Conservation (phyloP, 805 yeast genomes). For the Saturnispora diversa region DNA sequence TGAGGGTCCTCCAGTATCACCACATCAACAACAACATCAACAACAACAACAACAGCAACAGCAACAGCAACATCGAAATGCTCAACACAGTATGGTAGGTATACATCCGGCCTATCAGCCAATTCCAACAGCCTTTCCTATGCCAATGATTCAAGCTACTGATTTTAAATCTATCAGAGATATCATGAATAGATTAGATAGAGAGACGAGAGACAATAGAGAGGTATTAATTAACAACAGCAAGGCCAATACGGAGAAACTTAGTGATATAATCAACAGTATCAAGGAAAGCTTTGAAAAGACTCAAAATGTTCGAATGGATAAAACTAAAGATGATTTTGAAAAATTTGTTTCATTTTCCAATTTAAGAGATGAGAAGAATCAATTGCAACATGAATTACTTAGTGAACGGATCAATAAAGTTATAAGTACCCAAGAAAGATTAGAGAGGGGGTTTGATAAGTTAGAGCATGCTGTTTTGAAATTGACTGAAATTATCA, state of each 20-base stretch:
- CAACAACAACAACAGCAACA: conserved; percentile 1
- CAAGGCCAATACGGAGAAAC: conserved; percentile 1
- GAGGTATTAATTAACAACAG: not conserved
- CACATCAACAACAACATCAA: not conserved
- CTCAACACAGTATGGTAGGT: conserved; percentile 3
- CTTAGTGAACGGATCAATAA: conserved; percentile 4
- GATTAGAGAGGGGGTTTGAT: conserved; percentile 6
- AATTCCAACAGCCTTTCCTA: not conserved
- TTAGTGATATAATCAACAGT: conserved; percentile 1
- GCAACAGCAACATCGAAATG: conserved; percentile 1
- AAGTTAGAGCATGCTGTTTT: conserved; percentile 3
- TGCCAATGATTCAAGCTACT: conserved; percentile 1
- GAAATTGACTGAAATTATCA: conserved; percentile 4
- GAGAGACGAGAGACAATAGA: conserved; percentile 4
- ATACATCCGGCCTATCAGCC: conserved; percentile 4
- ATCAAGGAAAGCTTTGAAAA: not conserved
- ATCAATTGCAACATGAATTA: conserved; percentile 4
- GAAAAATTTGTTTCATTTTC: conserved; percentile 5
- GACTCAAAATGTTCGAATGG: not conserved
- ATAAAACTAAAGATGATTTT: conserved; percentile 7
- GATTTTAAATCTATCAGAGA: conserved; percentile 5
- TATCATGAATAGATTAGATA: conserved; percentile 1
- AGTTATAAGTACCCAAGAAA: conserved; percentile 6
- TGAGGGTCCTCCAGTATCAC: conserved; percentile 1
- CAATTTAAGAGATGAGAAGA: conserved; percentile 8